Evolutionary conservation across 2,329 filamentous ascomycete genomes (phyloP), one percentile per base, ranked within the genome.

Genomic region (Leptographium lundbergii): DNA sequence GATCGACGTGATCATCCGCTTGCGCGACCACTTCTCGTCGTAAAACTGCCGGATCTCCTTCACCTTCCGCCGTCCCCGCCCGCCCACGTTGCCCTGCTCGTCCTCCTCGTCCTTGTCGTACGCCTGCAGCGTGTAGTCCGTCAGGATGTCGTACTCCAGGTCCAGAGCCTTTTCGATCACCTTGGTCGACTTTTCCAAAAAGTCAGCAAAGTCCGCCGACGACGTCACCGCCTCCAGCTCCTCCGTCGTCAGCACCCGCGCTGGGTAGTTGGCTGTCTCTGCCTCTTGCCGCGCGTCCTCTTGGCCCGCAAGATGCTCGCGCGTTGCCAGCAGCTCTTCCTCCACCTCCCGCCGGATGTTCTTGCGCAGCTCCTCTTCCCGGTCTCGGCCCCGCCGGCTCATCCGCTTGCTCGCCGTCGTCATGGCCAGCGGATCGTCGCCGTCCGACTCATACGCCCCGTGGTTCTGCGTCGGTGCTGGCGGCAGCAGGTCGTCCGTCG

Each of bases 131-230:
- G 91, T 90, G 72, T 99, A 99, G 73, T 99, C 91, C 60, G 90
- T 91, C 61, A 99, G 77, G 62, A 99, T 89, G 70, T 99, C 94
- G 70, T 97, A 99, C 67, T 96, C 90, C 68, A 96, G 87, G 67
- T 97, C 94, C 63, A 99, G 76, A 6, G 94, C 92, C 67, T 94
- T 84, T 74, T 99, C 94, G 66, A 99, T 92, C 55, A 99, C 91
- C 73, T 97, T 99, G 59, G 90, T 95, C 25, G 92, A 96, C 66
- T 90, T 84, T 67, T 99, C 94, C 34, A 99, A 84, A 68, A 99
- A 99, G 66, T 95, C 90, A 61, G 94, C 80, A 69, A 99, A 99
- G 56, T 97, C 94, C 34, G 92, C 85, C 0, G 92, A 96, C 58
- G 88, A 88, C 27, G 90, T 94, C 29, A 97, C 91, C 6, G 92